These are phyloP conservation scores for Debaryomyces psychrophilus DNA, from an alignment of 1,139 yeast species.

Conservation along the genomic window DNA sequence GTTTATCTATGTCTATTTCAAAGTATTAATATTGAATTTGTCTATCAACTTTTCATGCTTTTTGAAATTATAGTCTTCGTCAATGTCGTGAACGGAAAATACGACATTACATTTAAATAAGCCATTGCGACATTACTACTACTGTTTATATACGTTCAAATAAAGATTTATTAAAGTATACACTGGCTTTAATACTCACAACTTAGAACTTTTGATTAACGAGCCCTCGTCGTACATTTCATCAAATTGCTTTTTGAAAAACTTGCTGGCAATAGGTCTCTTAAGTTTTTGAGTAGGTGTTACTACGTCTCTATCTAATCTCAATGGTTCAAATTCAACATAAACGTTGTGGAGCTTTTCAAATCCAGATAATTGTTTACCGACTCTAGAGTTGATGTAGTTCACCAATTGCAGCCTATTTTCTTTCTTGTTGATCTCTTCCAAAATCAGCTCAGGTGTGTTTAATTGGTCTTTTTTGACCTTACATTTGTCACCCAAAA, in stretches of 20 bases:
- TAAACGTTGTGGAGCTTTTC: constrained; percentile 42
- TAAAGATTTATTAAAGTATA: neutral
- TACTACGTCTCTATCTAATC: constrained; percentile 39
- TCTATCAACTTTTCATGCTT: constrained; percentile 1
- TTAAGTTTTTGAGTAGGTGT: constrained; percentile 48
- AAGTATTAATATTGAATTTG: neutral
- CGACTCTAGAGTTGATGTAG: constrained; percentile 32
- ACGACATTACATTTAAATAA: constrained; percentile 3
- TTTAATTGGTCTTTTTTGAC: constrained; percentile 12
- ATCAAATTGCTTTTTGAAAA: constrained; percentile 27
- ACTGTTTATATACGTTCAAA: neutral
- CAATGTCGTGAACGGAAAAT: constrained; percentile 4
- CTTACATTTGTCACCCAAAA: constrained; percentile 23
- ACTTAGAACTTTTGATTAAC: constrained; percentile 24
- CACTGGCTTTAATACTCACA: constrained; percentile 10
- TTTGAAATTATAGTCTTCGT: constrained; percentile 9
- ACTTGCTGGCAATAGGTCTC: constrained; percentile 40
- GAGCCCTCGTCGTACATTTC: constrained; percentile 33
- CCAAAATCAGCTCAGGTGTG: constrained; percentile 26
- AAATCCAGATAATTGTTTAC: constrained; percentile 32
- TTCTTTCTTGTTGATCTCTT: constrained; percentile 29
- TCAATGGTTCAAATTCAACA: constrained; percentile 43
- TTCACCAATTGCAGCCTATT: constrained; percentile 29
- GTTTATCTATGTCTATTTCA: constrained; percentile 1
- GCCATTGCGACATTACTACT: neutral